Base-by-base conservation (phyloP, 1,284 basidiomycete genomes). In the Cryptococcus sp. region DNA sequence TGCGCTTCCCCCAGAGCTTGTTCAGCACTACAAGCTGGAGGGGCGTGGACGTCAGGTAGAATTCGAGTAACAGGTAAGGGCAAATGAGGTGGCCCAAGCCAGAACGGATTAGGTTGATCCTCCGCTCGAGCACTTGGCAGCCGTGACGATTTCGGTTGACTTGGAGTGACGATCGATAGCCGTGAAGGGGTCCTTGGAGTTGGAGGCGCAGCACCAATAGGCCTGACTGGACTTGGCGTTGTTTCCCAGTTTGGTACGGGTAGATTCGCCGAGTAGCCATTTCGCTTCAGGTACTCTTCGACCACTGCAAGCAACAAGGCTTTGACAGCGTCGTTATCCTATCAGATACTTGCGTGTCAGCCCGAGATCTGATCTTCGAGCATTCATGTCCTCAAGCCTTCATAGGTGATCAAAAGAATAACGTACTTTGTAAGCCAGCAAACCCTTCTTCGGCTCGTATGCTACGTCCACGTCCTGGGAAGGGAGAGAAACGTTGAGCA, bases 401-500 rank as follows among this genome's bases (percentile, higher is more conserved):
- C n/a, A n/a, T n/a, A n/a, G n/a, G n/a, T n/a, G n/a, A n/a, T n/a
- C n/a, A n/a, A 15, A 27, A 5, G 19, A 0, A 80, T 63, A 69
- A 91, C 30, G 30, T 35, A 35, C 92, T 77, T 85, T 81, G 56
- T 93, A 81, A 52, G 87, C 84, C 30, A 93, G 81, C 6, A 81
- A 72, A 7, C 81, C 78, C 79, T 93, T 95, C 13, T 84, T 79
- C 16, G 91, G 90, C 63, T 90, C 89, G 23, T 92, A 72, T 58
- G 85, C 85, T 58, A 89, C 88, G 69, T 94, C 91, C 13, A 94
- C 81, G 30, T 86, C 80, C 19, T 80, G 77, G 1, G 85, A 77
- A 43, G 90, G 85, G 13, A 93, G 76, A 2, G 79, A 82, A 52
- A 95, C 69, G 69, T 89, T 87, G 30, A 96, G 80, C 27, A 92